A percentile compares a stretch with the other conserved stretches of the same genome.
phyloP scores from a whole-genome alignment of 495 filamentous ascomycete species.

The Xylaria castorea region DNA sequence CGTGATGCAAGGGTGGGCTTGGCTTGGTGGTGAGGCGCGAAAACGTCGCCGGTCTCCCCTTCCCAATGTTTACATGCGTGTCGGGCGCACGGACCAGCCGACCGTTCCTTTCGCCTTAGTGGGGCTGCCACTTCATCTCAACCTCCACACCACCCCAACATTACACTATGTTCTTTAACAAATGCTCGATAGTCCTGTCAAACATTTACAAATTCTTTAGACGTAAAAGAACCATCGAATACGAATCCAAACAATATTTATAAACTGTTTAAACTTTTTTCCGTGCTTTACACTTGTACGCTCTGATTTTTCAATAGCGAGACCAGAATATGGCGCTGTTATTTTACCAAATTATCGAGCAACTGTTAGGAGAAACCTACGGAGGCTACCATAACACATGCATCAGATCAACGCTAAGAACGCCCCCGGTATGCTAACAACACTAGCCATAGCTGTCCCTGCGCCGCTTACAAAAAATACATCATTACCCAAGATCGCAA shows the following conservation, averaged over 20 bases:
- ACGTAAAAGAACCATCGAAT: not conserved
- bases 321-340: not conserved
- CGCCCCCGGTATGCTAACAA: not conserved
- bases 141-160: not conserved
- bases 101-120: not conserved
- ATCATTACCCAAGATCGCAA: not conserved
- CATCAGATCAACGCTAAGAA: not conserved
- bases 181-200: not conserved
- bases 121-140: conserved; percentile 11
- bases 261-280: no score
- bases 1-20: conserved; percentile 30
- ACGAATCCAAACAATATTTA: no score
- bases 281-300: not conserved
- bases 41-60: conserved; percentile 32
- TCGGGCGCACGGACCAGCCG: conserved; percentile 34
- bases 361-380: not conserved
- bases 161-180: not conserved
- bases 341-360: not conserved
- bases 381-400: not conserved
- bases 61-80: conserved; percentile 44
- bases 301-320: not conserved
- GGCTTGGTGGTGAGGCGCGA: conserved; percentile 41
- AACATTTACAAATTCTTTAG: not conserved
- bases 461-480: not conserved
- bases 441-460: not conserved